Evolutionary conservation across 257 asterid genomes (phyloP), one percentile per base, ranked within the genome.

Genomic region (Solanum pimpinellifolium): DNA sequence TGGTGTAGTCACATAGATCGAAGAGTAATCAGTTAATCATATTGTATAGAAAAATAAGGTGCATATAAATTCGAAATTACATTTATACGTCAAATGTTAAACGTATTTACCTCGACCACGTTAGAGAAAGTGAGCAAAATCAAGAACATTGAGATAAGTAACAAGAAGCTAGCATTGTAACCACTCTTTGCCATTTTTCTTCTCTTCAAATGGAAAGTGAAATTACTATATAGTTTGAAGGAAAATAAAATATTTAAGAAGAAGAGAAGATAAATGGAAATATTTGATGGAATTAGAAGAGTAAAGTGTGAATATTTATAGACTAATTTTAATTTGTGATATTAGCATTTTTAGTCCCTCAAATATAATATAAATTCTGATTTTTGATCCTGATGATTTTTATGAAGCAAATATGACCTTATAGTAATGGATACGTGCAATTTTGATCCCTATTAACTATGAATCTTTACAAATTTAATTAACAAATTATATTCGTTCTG

Each of bases 101-200:
- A 69, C 2, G 7, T 33, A 72, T 62, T 76, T 75, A 89, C 92
- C 91, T 87, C 88, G 23, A 75, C 90, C 14, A 89, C 35, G 41
- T 72, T 47, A 31, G 90, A 69, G 73, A 89, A 83, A 47, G 90
- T 75, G 23, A 87, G 46, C 68, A 90, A 42, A 15, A 89, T 37
- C 46, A 85, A 78, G 27, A 91, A 76, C 66, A 91, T 35, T 52
- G 92, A 87, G 42, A 89, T 35, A 15, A 91, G 60, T 77, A 91
- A 60, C 86, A 90, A 56, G 66, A 78, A 42, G 84, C 56, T 49
- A 9, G 35, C 86, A 83, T 33, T 81, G 90, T 83, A 80, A 29
- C 89, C 62, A 56, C 88, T 87, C 44, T 68, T 33, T 49, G 83
- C 86, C 88, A 86, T 84, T 39, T 44, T 70, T 33, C 27, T 42